Evolutionary conservation across 805 yeast genomes (phyloP).

Genomic region (Grigorovia jiainica): DNA sequence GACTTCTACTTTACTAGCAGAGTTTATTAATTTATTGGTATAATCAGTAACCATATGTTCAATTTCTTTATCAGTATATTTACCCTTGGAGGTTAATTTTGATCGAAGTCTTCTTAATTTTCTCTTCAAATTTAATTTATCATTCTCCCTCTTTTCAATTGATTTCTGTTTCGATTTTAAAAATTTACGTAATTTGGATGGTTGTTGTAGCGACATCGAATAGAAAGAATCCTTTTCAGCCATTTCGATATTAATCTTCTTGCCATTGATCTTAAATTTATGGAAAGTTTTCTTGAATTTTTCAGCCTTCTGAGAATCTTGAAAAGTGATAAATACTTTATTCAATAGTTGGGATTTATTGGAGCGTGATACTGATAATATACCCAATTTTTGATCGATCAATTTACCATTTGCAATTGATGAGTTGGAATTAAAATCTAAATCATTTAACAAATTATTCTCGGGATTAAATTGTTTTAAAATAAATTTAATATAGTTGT

Average conservation of each 20-base stretch:
- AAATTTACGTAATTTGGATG: constrained; percentile 6
- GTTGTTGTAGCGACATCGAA: constrained; percentile 7
- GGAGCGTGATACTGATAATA: constrained; percentile 8
- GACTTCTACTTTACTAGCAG: too few species aligned
- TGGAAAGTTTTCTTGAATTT: constrained; percentile 10
- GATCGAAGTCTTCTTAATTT: constrained; percentile 18
- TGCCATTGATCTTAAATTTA: constrained; percentile 14
- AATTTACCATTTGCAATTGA: constrained; percentile 4
- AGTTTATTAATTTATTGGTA: constrained; percentile 1
- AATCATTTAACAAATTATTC: constrained; percentile 8
- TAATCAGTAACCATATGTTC: constrained; percentile 4
- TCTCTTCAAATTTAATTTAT: constrained; percentile 10
- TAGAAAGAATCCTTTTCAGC: constrained; percentile 20
- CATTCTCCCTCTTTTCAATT: constrained; percentile 2
- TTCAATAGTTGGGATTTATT: constrained; percentile 4
- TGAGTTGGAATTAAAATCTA: background rate
- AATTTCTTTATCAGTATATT: constrained; percentile 9
- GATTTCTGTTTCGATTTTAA: constrained; percentile 6
- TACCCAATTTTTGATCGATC: constrained; percentile 1
- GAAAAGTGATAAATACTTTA: constrained; percentile 23
- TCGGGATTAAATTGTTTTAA: constrained; percentile 11
- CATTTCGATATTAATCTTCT: constrained; percentile 9
- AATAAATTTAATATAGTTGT: constrained; percentile 11
- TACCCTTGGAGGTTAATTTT: constrained; percentile 15
- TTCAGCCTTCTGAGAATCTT: constrained; percentile 6